Evolutionary conservation across 345 rosid species (phyloP), one percentile per base, ranked within the genome.

Genomic region (Sisymbrium irio): DNA sequence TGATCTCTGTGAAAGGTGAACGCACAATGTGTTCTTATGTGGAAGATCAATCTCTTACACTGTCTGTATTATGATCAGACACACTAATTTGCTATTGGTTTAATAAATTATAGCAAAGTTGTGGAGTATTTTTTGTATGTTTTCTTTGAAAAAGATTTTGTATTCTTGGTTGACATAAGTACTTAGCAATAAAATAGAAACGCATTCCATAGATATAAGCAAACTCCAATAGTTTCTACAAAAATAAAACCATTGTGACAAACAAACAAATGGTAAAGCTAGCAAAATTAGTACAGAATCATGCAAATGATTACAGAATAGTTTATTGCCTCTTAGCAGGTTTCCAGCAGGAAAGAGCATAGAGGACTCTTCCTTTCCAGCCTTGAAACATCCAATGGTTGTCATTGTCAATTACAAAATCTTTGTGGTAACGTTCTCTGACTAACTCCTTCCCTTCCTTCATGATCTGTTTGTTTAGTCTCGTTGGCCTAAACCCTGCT

Each of bases 361-460:
- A 77, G 4, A 85, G 59, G 14, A 88, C 80, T 71, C 88, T 84
- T 6, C 98, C 98, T 72, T 94, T 94, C 98, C 98, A 94, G 3
- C 93, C 93, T 59, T 82, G 95, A 40, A 94, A 83, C 89, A 94
- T 74, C 96, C 96, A 94, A 0, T 76, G 77, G 41, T 84, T 87
- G 78, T 94, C 88, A 12, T 74, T 81, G 59, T 89, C 95, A 0
- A 89, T 65, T 41, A 81, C 72, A 12, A 89, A 94, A 67, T 94
- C 97, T 51, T 62, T 78, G 33, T 91, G 86, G 56, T 89, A 91
- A 37, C 62, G 74, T 10, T 77, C 17, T 56, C 70, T 80, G 69
- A 86, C 87, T 28, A 69, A 72, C 1, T 50, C 67, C 65, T 68
- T 86, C 63, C 82, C 85, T 45, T 60, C 79, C 62, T 77, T 81